Evolutionary conservation across 495 filamentous ascomycete species (phyloP).

Genomic region (Physcia stellaris): DNA sequence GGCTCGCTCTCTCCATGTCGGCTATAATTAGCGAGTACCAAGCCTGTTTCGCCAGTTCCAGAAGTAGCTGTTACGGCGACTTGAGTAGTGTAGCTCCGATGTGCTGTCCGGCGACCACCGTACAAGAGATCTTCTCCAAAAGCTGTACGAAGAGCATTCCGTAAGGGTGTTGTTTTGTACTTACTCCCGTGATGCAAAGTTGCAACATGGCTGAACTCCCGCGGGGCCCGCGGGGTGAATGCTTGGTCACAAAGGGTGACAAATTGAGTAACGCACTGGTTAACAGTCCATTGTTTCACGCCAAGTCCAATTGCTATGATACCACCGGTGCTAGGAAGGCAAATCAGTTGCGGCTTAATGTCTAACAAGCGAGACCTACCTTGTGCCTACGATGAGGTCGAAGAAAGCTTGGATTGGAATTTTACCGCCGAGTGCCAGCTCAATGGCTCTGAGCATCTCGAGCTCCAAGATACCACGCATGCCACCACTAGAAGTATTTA

Average conservation of each 20-base stretch:
- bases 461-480: constrained; percentile 32
- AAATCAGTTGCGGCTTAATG: not conserved
- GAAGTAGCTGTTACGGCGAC: constrained; percentile 34
- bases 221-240: constrained; percentile 28
- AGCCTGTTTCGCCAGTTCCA: constrained; percentile 18
- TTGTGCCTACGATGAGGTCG: constrained; percentile 32
- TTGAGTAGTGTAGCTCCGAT: constrained; percentile 14
- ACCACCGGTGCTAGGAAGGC: constrained; percentile 32
- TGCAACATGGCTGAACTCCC: constrained; percentile 20
- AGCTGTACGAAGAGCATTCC: constrained; percentile 18
- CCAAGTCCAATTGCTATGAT: constrained; percentile 43
- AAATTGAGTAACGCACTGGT: constrained; percentile 29
- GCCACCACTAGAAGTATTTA: constrained; percentile 22
- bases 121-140: constrained; percentile 23
- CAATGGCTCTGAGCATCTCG: constrained; percentile 22
- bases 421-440: constrained; percentile 12
- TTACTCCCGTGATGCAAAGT: constrained; percentile 23
- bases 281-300: constrained; percentile 31
- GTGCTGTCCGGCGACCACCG: constrained; percentile 17
- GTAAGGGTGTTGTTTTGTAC: constrained; percentile 29
- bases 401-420: constrained; percentile 28
- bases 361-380: constrained; percentile 15
- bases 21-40: constrained; percentile 38
- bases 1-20: constrained; percentile 11
- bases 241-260: constrained; percentile 25